Evolutionary conservation across 2,329 filamentous ascomycete genomes (phyloP).

Genomic region (Teratosphaeria epicoccoides): DNA sequence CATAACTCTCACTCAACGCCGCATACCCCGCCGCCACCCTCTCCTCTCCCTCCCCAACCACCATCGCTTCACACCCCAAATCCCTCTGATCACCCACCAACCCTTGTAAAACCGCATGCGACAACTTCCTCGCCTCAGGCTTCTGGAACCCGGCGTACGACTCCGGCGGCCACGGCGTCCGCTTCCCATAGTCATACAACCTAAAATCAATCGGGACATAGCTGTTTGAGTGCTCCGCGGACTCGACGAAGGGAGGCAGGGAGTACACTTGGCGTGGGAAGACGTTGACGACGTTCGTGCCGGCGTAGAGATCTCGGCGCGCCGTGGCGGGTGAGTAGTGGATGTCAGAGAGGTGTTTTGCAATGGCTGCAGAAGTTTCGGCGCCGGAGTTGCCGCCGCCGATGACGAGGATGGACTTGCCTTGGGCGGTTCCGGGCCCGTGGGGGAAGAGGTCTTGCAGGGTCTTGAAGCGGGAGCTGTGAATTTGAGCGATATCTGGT

Average conservation of each 20-base stretch:
- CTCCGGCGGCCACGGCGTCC: slow-evolving; percentile 46
- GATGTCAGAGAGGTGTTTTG: slow-evolving; percentile 57
- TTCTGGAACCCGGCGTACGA: slow-evolving; percentile 57
- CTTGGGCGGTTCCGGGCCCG: slow-evolving; percentile 11
- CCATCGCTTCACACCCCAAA: slow-evolving; percentile 16
- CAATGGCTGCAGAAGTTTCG: slow-evolving; percentile 64
- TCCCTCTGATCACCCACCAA: slow-evolving; percentile 39
- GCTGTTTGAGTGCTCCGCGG: slow-evolving; percentile 28
- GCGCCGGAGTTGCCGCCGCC: slow-evolving; percentile 77
- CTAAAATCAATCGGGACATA: slow-evolving; percentile 65
- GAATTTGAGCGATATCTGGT: slow-evolving; percentile 40
- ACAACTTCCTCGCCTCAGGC: slow-evolving; percentile 33
- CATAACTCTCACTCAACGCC: slow-evolving; percentile 60
- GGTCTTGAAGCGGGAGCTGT: slow-evolving; percentile 57
- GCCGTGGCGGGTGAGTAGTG: slow-evolving; percentile 39
- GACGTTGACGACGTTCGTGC: slow-evolving; percentile 56
- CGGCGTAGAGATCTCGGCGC: slow-evolving; percentile 17
- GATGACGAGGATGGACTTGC: slow-evolving; percentile 59
- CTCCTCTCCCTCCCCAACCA: slow-evolving; percentile 7
- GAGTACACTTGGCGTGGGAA: slow-evolving; percentile 62
- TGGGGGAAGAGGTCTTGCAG: slow-evolving; percentile 29
- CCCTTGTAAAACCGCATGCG: slow-evolving; percentile 17
- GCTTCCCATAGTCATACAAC: slow-evolving; percentile 58
- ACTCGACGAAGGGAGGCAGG: slow-evolving; percentile 45
- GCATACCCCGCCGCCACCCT: slow-evolving; percentile 44